A percentile compares a stretch with the other conserved stretches of the same genome.
phyloP scores from a whole-genome alignment of 164 flowering plant genomes.

The Dillenia turbinata region DNA sequence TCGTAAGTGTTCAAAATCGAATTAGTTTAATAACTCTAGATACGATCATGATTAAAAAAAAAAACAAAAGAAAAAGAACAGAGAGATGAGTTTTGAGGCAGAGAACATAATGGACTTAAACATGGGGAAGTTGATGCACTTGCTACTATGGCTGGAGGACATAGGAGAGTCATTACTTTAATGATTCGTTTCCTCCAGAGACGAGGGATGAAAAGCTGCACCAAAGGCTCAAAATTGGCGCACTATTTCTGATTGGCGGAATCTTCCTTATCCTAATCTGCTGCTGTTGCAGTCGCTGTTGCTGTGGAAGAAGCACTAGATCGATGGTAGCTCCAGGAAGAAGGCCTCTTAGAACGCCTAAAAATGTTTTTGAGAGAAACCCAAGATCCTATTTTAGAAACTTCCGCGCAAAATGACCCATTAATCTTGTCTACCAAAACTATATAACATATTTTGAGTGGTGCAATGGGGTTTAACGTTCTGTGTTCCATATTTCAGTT shows the following conservation, averaged over 20 bases:
- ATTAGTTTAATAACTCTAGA: no score
- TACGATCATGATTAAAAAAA: no score
- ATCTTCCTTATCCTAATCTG: background rate
- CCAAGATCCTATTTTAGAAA: conserved; percentile 2
- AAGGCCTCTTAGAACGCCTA: background rate
- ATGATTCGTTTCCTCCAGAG: background rate
- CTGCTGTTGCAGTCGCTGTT: no score
- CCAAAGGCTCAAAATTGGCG: conserved; percentile 1
- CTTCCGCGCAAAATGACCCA: background rate
- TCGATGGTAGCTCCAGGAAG: conserved; percentile 5
- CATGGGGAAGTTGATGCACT: conserved; percentile 17
- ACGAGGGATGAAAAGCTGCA: background rate
- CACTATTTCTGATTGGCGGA: background rate
- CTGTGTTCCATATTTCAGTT: no score
- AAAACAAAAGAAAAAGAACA: no score
- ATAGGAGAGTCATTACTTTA: background rate
- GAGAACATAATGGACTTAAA: conserved; percentile 9
- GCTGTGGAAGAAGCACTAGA: background rate
- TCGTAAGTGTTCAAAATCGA: no score
- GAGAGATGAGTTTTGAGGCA: conserved; percentile 6
- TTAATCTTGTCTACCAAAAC: no score
- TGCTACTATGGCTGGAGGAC: conserved; percentile 4
- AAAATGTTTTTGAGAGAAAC: conserved; percentile 1
- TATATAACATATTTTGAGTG: no score
- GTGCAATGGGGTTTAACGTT: no score